Base-by-base conservation (phyloP, 805 yeast genomes). In the Myxozyma mucilagina region DNA sequence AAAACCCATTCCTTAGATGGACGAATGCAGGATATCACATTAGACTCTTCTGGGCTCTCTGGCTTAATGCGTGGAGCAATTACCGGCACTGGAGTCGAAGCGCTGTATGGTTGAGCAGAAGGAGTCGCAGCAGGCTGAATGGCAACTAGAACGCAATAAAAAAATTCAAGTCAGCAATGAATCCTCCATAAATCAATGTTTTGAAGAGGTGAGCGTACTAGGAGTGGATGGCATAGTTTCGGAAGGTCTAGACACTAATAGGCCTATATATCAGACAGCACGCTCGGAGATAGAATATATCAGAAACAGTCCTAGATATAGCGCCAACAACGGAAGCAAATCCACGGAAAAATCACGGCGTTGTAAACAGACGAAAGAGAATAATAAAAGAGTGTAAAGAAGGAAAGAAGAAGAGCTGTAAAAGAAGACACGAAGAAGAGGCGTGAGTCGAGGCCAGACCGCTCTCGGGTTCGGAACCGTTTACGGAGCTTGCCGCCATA, bases 1-100 rank as follows among this genome's bases (percentile, higher is more conserved):
- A 88, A 75, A 7, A 87, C 91, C 92, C 94, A 90, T 70, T 84
- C 85, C 70, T 87, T 87, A 54, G 91, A 86, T 1, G 93, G 86
- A 34, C 70, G 68, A 16, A 75, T 73, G 57, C 67, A 51, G 44
- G 50, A 43, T 8, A 48, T 42, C 29, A 29, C 45, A 47, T 49
- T 32, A 4, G 50, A 18, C 29, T 57, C 60, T 9, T 20, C 56
- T 9, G 55, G 53, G 49, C 35, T 32, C n/a, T 64, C 61, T 24
- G 62, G 47, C 43, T 57, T 57, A 24, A 49, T 48, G 36, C 62
- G 59, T 39, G 67, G 67, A n/a, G 67, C 67, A 31, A 63, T 61
- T 8, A 62, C 52, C 9, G 55, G 58, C 10, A 53, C 32, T 8
- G 56, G 52, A 32, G 59, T 20, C 16, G 34, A 24, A 34, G 53